Percentiles rank a stretch among this genome's conserved stretches.
Conservation (phyloP, 768 basidiomycete genomes). For the Imleria badia region DNA sequence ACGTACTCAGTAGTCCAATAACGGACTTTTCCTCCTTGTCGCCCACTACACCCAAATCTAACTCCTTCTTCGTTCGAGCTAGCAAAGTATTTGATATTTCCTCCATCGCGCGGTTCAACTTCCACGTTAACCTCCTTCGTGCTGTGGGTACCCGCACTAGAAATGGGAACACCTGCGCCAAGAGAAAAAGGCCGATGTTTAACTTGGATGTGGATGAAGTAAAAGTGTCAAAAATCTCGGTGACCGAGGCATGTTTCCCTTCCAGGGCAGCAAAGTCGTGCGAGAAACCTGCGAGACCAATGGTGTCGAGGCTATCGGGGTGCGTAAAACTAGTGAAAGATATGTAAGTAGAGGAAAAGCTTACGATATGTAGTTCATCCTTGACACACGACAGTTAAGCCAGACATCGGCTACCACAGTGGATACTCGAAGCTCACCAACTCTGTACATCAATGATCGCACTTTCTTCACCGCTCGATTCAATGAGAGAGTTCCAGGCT, state of each 20-base stretch:
- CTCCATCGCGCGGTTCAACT: conserved; percentile 36
- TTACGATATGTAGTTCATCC: conserved; percentile 38
- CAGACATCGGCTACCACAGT: neutral
- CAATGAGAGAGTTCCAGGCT: conserved; percentile 31
- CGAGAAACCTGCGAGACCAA: conserved; percentile 62
- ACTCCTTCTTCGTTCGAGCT: conserved; percentile 35
- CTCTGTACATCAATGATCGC: conserved; percentile 40
- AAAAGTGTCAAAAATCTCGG: conserved; percentile 41
- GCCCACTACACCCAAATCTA: conserved; percentile 21
- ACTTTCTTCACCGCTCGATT: conserved; percentile 16
- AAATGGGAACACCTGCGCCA: conserved; percentile 38
- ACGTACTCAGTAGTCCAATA: conserved; percentile 27
- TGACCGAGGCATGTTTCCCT: conserved; percentile 44
- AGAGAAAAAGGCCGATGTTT: conserved; percentile 33
- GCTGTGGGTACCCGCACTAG: conserved; percentile 39
- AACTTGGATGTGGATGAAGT: conserved; percentile 25
- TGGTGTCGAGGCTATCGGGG: conserved; percentile 46
- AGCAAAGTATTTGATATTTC: conserved; percentile 43
- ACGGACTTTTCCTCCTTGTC: conserved; percentile 28
- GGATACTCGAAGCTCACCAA: conserved; percentile 22
- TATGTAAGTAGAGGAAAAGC: neutral
- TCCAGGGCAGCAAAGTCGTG: conserved; percentile 57
- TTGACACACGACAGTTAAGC: neutral
- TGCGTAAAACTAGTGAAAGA: neutral
- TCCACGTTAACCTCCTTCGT: conserved; percentile 27